A percentile compares a stretch with the other conserved stretches of the same genome.
Conservation (phyloP, 2,329 filamentous ascomycete genomes). For the Diaporthe batatas region DNA sequence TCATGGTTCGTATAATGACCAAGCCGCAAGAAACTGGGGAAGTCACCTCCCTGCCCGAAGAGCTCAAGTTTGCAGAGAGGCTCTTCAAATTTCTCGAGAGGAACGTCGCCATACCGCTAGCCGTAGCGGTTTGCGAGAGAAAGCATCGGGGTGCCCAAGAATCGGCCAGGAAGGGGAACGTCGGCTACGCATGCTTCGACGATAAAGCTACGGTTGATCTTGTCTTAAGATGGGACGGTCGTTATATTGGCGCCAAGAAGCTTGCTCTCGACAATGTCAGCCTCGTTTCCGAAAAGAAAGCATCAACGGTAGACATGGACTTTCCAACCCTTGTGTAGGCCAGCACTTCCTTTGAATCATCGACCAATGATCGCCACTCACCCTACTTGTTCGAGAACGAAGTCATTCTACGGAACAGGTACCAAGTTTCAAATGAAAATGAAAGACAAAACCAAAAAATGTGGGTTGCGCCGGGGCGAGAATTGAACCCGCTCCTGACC, state of each 20-base stretch:
- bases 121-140: background rate
- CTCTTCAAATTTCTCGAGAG: background rate
- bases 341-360: too few species aligned
- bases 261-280: background rate
- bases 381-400: too few species aligned
- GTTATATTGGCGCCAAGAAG: background rate
- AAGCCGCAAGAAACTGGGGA: background rate
- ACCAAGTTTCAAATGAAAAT: too few species aligned
- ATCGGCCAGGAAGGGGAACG: background rate
- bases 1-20: background rate
- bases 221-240: background rate
- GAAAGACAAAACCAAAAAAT: too few species aligned
- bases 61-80: background rate
- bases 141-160: background rate
- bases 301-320: too few species aligned
- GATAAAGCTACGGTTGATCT: background rate
- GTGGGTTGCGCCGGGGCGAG: too few species aligned
- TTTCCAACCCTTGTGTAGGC: too few species aligned
- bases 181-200: background rate
- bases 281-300: background rate
- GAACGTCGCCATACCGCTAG: background rate
- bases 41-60: background rate
- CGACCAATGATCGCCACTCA: too few species aligned
- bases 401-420: too few species aligned
- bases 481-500: too few species aligned